These are phyloP conservation scores for Psophocarpus tetragonolobus DNA, from an alignment of 306 rosid species.

Conservation along the genomic window DNA sequence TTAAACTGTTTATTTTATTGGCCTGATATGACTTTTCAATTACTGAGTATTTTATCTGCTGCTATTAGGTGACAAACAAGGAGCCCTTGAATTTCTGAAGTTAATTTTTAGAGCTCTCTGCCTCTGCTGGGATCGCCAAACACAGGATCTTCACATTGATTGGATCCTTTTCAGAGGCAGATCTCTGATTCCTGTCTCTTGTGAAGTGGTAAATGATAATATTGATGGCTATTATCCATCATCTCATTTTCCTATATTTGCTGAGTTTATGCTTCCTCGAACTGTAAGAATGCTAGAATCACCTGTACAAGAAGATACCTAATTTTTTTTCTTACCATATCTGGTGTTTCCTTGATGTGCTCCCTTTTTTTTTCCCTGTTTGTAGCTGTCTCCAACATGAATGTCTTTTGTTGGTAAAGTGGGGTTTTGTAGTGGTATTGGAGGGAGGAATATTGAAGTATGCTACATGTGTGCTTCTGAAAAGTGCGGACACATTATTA, in stretches of 20 bases:
- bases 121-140: constrained; percentile 99
- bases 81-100: constrained; percentile 86
- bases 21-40: constrained; percentile 10
- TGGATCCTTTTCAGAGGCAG: constrained; percentile 99
- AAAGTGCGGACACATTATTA: constrained; percentile 11
- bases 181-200: constrained; percentile 83
- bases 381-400: not conserved
- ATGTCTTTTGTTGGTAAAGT: constrained; percentile 17
- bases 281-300: constrained; percentile 76
- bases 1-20: not conserved
- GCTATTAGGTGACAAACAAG: constrained; percentile 87
- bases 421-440: constrained; percentile 16
- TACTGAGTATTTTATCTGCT: constrained; percentile 6
- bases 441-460: constrained; percentile 18
- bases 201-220: constrained; percentile 89
- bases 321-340: constrained; percentile 29
- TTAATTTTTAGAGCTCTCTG: constrained; percentile 91
- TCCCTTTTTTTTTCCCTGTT: not conserved
- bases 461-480: constrained; percentile 15
- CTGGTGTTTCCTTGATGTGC: not conserved
- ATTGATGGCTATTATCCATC: constrained; percentile 89
- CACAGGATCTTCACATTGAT: constrained; percentile 94
- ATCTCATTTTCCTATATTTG: constrained; percentile 85
- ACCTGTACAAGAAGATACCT: constrained; percentile 60
- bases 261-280: constrained; percentile 97